A percentile compares a stretch with the other conserved stretches of the same genome.
These are phyloP conservation scores for Rubus parviflorus DNA, from an alignment of 306 rosid species.

Conservation along the genomic window DNA sequence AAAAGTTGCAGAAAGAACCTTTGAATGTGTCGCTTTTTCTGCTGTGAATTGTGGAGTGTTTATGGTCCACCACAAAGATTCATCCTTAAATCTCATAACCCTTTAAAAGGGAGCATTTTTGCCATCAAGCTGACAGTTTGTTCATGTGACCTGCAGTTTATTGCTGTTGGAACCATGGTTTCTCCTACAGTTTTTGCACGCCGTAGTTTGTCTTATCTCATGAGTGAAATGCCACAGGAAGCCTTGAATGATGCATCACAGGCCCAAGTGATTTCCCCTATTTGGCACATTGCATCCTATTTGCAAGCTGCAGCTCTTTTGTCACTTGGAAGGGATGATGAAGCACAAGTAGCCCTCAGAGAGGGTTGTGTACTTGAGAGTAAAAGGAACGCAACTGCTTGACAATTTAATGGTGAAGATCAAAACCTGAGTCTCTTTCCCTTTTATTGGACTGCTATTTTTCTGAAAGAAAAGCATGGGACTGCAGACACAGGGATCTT, in stretches of 20 bases:
- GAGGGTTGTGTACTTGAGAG: slow-evolving; percentile 76
- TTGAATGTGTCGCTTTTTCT: not conserved
- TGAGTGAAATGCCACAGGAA: slow-evolving; percentile 72
- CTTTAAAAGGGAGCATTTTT: slow-evolving; percentile 10
- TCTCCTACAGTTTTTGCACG: slow-evolving; percentile 94
- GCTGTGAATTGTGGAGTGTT: not conserved
- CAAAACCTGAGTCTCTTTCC: slow-evolving; percentile 11
- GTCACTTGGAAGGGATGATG: slow-evolving; percentile 53
- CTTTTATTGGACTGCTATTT: slow-evolving; percentile 25
- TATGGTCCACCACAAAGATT: not conserved
- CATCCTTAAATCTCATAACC: not conserved
- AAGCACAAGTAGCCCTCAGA: slow-evolving; percentile 76
- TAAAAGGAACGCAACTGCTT: slow-evolving; percentile 47
- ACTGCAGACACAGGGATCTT: slow-evolving; percentile 38
- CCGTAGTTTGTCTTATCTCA: slow-evolving; percentile 75
- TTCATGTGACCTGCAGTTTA: slow-evolving; percentile 58
- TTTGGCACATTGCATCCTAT: slow-evolving; percentile 83
- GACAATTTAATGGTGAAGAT: slow-evolving; percentile 22
- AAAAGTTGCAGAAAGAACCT: not conserved
- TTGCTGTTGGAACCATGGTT: slow-evolving; percentile 80
- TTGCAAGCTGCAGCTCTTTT: slow-evolving; percentile 74
- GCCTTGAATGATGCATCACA: slow-evolving; percentile 81
- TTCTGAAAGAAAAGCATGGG: slow-evolving; percentile 33
- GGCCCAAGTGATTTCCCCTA: slow-evolving; percentile 73
- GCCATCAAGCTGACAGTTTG: slow-evolving; percentile 34